These are phyloP conservation scores for Pleurotus djamor DNA, from an alignment of 768 basidiomycete genomes.

Conservation along the genomic window DNA sequence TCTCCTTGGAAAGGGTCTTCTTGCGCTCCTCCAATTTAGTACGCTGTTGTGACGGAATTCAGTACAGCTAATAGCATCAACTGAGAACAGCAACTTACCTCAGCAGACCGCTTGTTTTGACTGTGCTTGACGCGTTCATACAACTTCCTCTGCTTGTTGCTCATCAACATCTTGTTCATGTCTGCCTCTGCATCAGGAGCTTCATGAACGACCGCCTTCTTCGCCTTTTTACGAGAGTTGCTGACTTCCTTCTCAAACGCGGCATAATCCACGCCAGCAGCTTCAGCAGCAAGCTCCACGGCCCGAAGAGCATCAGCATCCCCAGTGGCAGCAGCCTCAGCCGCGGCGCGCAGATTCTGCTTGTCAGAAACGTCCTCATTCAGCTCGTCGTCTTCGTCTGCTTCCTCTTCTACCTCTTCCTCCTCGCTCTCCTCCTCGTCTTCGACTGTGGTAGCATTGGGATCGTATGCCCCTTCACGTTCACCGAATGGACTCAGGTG, in stretches of 20 bases:
- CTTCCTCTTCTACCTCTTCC: slow-evolving; percentile 18
- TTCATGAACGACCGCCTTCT: slow-evolving; percentile 23
- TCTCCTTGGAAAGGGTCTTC: slow-evolving; percentile 51
- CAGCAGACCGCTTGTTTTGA: slow-evolving; percentile 69
- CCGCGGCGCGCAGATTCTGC: slow-evolving; percentile 27
- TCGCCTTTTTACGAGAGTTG: slow-evolving; percentile 47
- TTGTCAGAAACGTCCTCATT: slow-evolving; percentile 18
- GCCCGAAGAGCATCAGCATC: slow-evolving; percentile 75
- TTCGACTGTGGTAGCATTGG: slow-evolving; percentile 29
- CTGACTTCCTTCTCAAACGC: slow-evolving; percentile 76
- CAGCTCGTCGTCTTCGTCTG: slow-evolving; percentile 23
- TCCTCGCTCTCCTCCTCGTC: slow-evolving; percentile 25
- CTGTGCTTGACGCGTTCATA: slow-evolving; percentile 93
- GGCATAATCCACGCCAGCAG: slow-evolving; percentile 76
- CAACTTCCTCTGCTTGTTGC: slow-evolving; percentile 89
- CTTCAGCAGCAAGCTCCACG: slow-evolving; percentile 92
- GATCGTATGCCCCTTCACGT: slow-evolving; percentile 74
- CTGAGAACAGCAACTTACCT: slow-evolving; percentile 53
- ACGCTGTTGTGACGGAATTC: slow-evolving; percentile 38
- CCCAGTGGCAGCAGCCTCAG: slow-evolving; percentile 28
- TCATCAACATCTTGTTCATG: slow-evolving; percentile 98
- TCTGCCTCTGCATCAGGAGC: slow-evolving; percentile 59
- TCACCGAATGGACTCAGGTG: slow-evolving; percentile 96
- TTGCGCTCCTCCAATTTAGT: slow-evolving; percentile 59
- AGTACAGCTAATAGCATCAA: not conserved